Evolutionary conservation across 257 asterid species (phyloP).

Genomic region (Euphrasia confusa): DNA sequence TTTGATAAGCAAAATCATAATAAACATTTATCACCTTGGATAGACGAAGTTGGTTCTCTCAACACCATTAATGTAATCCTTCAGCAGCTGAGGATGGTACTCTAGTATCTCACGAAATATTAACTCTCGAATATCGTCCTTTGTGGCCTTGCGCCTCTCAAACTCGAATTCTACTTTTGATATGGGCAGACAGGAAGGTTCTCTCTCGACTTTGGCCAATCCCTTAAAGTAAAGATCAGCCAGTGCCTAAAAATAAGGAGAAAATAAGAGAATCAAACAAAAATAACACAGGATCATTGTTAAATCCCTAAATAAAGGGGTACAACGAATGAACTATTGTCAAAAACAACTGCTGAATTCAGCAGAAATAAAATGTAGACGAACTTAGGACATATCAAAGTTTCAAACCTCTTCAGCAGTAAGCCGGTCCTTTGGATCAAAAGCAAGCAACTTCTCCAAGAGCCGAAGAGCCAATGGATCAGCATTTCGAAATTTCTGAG

Average conservation of each 20-base stretch:
- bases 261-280: neutral
- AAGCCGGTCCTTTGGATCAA: neutral
- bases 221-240: slow-evolving; percentile 86
- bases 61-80: slow-evolving; percentile 68
- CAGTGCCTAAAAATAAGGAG: slow-evolving; percentile 47
- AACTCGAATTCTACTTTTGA: slow-evolving; percentile 84
- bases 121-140: slow-evolving; percentile 77
- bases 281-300: neutral
- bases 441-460: slow-evolving; percentile 3
- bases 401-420: neutral
- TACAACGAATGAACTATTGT: neutral
- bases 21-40: slow-evolving; percentile 49
- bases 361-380: no score
- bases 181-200: slow-evolving; percentile 74
- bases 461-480: slow-evolving; percentile 2
- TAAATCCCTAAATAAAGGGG: neutral
- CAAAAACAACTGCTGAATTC: no score
- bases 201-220: slow-evolving; percentile 67
- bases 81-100: slow-evolving; percentile 81
- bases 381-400: neutral
- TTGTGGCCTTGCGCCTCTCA: slow-evolving; percentile 75
- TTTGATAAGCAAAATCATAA: no score
- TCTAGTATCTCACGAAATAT: slow-evolving; percentile 83
- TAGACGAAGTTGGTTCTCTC: slow-evolving; percentile 69
- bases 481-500: neutral